Percentiles rank a stretch among this genome's conserved stretches.
phyloP scores from a whole-genome alignment of 768 basidiomycete species.

The Phaeotremella fagi region DNA sequence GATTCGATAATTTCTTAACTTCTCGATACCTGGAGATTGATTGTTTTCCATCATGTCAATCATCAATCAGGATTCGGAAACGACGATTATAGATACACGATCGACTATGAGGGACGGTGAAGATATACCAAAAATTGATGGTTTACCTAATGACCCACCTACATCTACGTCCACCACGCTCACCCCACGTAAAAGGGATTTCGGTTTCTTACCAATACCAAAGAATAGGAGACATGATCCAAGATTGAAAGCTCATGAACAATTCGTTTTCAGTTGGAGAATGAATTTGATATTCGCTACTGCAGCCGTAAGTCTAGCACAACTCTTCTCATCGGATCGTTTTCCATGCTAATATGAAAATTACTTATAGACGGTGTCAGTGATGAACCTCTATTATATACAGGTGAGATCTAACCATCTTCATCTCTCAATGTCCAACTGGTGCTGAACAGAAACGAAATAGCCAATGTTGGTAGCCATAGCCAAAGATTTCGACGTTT shows the following conservation, averaged over 20 bases:
- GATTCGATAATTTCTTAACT: too few relatives aligned
- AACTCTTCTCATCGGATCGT: too few relatives aligned
- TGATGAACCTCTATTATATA: slow-evolving; percentile 66
- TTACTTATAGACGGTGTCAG: slow-evolving; percentile 37
- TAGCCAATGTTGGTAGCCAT: slow-evolving; percentile 69
- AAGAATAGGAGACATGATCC: slow-evolving; percentile 54
- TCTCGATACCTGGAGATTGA: too few relatives aligned
- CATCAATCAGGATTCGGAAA: too few relatives aligned
- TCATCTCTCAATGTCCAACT: too few relatives aligned
- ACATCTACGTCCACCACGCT: too few relatives aligned
- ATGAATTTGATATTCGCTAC: slow-evolving; percentile 61
- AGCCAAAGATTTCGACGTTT: slow-evolving; percentile 33
- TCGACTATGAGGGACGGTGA: too few relatives aligned
- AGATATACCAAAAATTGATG: too few relatives aligned
- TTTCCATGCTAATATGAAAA: too few relatives aligned
- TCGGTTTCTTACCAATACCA: slow-evolving; percentile 64
- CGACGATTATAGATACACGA: too few relatives aligned
- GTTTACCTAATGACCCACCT: too few relatives aligned
- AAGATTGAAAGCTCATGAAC: slow-evolving; percentile 19
- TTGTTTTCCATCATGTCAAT: too few relatives aligned
- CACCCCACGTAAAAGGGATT: slow-evolving; percentile 53
- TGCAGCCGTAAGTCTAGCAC: slow-evolving; percentile 58
- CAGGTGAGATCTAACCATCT: slow-evolving; percentile 11
- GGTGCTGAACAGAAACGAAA: slow-evolving; percentile 51
- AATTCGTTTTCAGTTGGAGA: slow-evolving; percentile 29